phyloP scores from a whole-genome alignment of 2,329 filamentous ascomycete genomes.

The Apiospora pterosperma region DNA sequence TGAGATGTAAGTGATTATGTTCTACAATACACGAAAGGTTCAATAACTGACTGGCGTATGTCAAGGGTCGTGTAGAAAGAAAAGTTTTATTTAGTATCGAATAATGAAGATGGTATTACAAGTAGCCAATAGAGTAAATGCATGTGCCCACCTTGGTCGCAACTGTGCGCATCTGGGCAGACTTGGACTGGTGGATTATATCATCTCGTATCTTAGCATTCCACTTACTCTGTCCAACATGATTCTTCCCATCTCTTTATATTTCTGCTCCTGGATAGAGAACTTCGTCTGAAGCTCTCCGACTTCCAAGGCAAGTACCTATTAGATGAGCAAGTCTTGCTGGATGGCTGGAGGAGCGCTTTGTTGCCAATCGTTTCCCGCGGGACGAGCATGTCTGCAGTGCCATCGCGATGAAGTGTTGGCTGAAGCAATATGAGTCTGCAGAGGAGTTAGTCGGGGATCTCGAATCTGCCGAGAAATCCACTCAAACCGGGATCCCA shows the following conservation, averaged over 20 bases:
- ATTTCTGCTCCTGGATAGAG: background rate
- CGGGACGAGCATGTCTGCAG: background rate
- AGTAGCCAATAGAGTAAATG: too few species aligned
- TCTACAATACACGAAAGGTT: too few species aligned
- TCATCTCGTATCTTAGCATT: background rate
- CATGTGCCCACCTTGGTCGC: too few species aligned
- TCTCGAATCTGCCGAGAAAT: background rate
- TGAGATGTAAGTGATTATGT: too few species aligned
- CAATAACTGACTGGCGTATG: too few species aligned
- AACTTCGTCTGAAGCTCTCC: background rate
- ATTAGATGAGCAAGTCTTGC: background rate
- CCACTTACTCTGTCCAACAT: background rate
- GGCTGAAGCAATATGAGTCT: background rate
- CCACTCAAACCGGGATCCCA: too few species aligned
- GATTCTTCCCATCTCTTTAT: background rate
- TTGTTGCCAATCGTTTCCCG: background rate
- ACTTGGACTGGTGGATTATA: too few species aligned
- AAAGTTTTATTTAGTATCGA: too few species aligned
- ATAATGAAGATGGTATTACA: too few species aligned
- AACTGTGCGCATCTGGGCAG: too few species aligned
- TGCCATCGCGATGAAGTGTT: background rate
- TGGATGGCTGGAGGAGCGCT: background rate
- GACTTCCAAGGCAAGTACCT: background rate
- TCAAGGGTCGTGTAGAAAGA: too few species aligned
- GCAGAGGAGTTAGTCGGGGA: background rate